Evolutionary conservation across 768 basidiomycete species (phyloP), one percentile per base, ranked within the genome.

Genomic region (Fomitopsis pulvina): DNA sequence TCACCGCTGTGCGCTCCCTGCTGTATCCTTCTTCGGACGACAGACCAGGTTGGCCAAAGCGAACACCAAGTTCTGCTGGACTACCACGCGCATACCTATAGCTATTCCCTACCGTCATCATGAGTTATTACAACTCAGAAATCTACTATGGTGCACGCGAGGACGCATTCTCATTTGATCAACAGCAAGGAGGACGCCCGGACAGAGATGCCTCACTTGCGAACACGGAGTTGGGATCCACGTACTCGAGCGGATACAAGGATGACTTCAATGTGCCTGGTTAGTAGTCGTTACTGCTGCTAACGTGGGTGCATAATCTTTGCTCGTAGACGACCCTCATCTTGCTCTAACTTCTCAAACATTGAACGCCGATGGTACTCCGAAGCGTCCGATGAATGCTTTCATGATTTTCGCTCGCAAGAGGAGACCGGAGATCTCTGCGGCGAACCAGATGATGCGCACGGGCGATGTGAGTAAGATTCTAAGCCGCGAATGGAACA

Each of bases 371-470:
- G 89, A 92, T 58, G 89, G 89, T 24, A 91, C 88, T 41, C 89
- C 89, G 22, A 91, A 91, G 63, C 81, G 89, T 11, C 89, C 89
- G 28, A 92, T 92, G 89, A 92, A 92, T 65, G 89, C 89, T 20
- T 92, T 92, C 71, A 92, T 92, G 89, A 92, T 92, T 52, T 92
- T 91, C 59, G 89, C 90, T 53, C 79, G 89, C 21, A 77, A 83
- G 46, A 76, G 89, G 50, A 72, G 89, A 38, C 89, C 89, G 16
- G 86, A 92, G 65, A 87, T 92, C 28, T 81, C 86, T 7, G 80
- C 86, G n/a, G 85, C 86, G 55, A 87, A 92, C 63, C 88, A 90
- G 64, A 79, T 87, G 40, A 85, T 92, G 87, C 83, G 90, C 34
- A 92, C 90, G 0, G 90, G 90, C 14, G 90, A 92, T 60, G 89